Evolutionary conservation across 1,139 yeast genomes (phyloP), one percentile per base, ranked within the genome.

Genomic region (Yamadazyma sp.): DNA sequence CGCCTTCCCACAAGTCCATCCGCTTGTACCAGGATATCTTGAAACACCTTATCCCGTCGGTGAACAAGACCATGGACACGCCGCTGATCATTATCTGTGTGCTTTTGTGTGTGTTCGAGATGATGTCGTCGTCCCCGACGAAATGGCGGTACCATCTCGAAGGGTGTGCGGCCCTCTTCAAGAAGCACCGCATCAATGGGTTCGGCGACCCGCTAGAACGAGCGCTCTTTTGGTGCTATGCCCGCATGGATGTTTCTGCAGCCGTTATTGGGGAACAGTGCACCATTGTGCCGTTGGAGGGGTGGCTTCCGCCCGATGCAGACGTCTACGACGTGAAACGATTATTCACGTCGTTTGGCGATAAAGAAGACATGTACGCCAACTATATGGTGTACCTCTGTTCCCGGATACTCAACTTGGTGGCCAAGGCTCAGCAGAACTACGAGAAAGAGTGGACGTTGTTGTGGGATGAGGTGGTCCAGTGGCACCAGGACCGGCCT

Each of bases 221-320:
- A 40, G 63, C 64, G 0, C 41, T 66, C 9, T 66, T 66, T 43
- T 66, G 73, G 72, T 58, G 62, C 38, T 64, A 62, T 49, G 64
- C 66, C 2, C 49, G 72, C 33, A 62, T 64, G 67, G 73, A 66
- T 45, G 62, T 65, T n/a, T 56, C 56, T 42, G 56, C 64, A 20
- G 64, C 66, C 0, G 57, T 62, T 9, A 60, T 66, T 35, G 65
- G 63, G 5, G 69, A 64, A 37, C 58, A 61, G 32, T 49, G 55
- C 2, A 66, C 71, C 0, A 56, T 64, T 41, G 58, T 64, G 9
- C 59, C 59, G 7, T 52, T 59, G 17, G 56, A 53, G 25, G 48
- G 50, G 34, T 67, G 73, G 73, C 40, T 66, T 2, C 70, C 70
- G 0, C 46, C 43, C 9, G 58, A 57, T 17, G 39, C 38, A n/a